Evolutionary conservation across 148 eudicot species (phyloP), one percentile per base, ranked within the genome.

Genomic region (Simmondsia chinensis): DNA sequence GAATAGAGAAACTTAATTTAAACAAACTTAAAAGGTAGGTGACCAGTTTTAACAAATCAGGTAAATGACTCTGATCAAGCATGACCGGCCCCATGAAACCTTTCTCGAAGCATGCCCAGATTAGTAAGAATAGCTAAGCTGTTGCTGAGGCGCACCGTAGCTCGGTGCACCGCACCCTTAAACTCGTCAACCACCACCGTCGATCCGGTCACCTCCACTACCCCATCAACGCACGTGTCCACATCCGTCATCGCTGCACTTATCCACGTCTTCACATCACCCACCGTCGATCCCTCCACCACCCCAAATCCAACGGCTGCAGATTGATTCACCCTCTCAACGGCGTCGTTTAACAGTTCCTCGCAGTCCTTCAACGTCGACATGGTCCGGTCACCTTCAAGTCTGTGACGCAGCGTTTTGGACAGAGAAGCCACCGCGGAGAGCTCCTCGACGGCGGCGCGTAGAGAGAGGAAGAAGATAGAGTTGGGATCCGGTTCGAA

Each of bases 161-260:
- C 45, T 35, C 19, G 65, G 55, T 68, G 67, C 65, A 71, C 69
- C 69, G 28, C 62, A 48, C 7, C 33, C 56, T 54, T 65, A 28
- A 68, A 63, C 46, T 73, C 68, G 31, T 33, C 61, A n/a, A n/a
- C n/a, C 16, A 58, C 42, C 23, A 23, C 56, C 59, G 66, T 34
- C 40, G 77, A 64, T 61, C 65, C 72, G n/a, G n/a, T n/a, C 67
- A 48, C 58, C 77, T 78, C 80, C 45, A 50, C 72, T 53, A 78
- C 38, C 24, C 77, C 80, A 42, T 78, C 80, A 35, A 78, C 32
- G 26, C 85, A 78, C 37, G 80, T 78, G 16, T 74, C 77, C 64
- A 35, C 55, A 58, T 58, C 69, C 0, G 56, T 78, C 85, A 78
- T 63, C 42, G 85, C 77, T 5, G 64, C 72, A 22, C 77, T 74